These are phyloP conservation scores for Fusarium haematococcum DNA, from an alignment of 2,329 filamentous ascomycete genomes.

Conservation along the genomic window DNA sequence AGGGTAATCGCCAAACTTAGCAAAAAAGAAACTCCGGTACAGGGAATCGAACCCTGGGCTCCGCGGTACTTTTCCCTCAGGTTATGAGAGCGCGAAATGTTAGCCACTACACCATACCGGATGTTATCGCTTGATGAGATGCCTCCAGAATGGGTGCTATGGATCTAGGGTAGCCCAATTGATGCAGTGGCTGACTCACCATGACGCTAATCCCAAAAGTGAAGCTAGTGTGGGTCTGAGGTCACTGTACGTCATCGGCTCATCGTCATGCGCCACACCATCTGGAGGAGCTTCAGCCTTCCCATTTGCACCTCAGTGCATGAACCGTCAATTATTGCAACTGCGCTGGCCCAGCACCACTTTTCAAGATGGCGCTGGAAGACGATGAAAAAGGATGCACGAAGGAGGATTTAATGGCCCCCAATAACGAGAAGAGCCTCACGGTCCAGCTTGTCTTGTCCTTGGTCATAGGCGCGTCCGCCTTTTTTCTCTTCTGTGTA, in stretches of 20 bases:
- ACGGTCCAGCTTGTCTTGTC: constrained; percentile 80
- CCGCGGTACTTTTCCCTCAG: not conserved
- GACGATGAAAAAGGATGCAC: not conserved
- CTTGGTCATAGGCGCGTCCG: constrained; percentile 73
- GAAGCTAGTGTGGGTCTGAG: constrained; percentile 24
- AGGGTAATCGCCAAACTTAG: not conserved
- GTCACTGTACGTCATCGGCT: constrained; percentile 33
- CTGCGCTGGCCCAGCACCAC: constrained; percentile 8
- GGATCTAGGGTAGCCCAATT: not conserved
- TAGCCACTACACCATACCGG: constrained; percentile 51
- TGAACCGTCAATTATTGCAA: constrained; percentile 12
- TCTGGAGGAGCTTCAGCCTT: constrained; percentile 29
- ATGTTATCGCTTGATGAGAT: not conserved
- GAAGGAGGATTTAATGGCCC: constrained; percentile 36
- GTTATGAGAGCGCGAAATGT: not conserved
- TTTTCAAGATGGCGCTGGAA: constrained; percentile 15
- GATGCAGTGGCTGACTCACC: not conserved
- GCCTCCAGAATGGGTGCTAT: rapidly evolving
- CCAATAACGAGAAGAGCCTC: constrained; percentile 56
- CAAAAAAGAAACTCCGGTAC: not conserved
- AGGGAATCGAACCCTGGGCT: not conserved
- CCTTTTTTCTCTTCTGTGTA: constrained; percentile 83
- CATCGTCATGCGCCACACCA: constrained; percentile 25
- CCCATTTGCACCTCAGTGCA: constrained; percentile 22
- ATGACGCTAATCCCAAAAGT: not conserved